These are phyloP conservation scores for Ustilago curta DNA, from an alignment of 1,284 basidiomycete species.

Conservation along the genomic window DNA sequence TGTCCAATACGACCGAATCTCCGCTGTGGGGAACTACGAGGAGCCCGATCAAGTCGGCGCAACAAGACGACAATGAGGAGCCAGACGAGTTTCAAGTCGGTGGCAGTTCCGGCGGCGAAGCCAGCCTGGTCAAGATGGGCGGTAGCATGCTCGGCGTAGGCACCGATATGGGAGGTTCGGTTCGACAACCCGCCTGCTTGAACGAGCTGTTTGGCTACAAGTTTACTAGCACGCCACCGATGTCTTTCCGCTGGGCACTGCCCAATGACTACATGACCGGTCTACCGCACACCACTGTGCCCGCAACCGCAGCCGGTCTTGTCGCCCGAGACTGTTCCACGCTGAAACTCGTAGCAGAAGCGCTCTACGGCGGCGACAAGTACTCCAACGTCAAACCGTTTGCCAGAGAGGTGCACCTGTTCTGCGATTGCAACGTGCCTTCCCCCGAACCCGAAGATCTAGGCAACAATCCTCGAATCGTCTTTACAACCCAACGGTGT, in stretches of 20 bases:
- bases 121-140: slow-evolving; percentile 37
- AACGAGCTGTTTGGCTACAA: slow-evolving; percentile 40
- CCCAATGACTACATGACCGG: slow-evolving; percentile 41
- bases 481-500: slow-evolving; percentile 24
- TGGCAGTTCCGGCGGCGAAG: slow-evolving; percentile 56
- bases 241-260: slow-evolving; percentile 21
- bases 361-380: not conserved
- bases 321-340: slow-evolving; percentile 13
- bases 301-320: slow-evolving; percentile 39
- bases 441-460: slow-evolving; percentile 10
- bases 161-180: slow-evolving; percentile 56
- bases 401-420: too few species aligned
- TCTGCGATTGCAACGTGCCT: too few species aligned
- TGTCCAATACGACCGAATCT: slow-evolving; percentile 43
- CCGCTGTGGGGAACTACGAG: slow-evolving; percentile 38
- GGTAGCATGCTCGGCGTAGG: slow-evolving; percentile 51
- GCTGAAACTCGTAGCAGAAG: slow-evolving; percentile 2
- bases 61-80: not conserved
- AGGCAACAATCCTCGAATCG: slow-evolving; percentile 20
- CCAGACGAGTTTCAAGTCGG: slow-evolving; percentile 54
- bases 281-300: slow-evolving; percentile 34
- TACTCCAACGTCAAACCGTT: not conserved
- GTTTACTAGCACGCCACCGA: slow-evolving; percentile 9
- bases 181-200: slow-evolving; percentile 53
- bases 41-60: not conserved